Evolutionary conservation across 805 yeast species (phyloP).

Genomic region (Schwanniomyces vanrijiae): DNA sequence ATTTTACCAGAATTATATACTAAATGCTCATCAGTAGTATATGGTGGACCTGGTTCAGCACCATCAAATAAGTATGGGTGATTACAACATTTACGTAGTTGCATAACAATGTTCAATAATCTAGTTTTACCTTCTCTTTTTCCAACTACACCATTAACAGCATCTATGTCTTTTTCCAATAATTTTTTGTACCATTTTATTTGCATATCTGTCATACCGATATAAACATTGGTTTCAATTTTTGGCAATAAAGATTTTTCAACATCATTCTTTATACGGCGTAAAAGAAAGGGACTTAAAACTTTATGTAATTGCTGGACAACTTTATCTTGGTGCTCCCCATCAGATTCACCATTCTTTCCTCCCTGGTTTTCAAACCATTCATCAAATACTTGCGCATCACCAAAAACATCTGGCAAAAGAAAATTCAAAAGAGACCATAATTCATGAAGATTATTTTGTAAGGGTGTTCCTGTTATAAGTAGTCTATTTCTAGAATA

Average conservation of each 20-base stretch:
- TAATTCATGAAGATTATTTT: conserved; percentile 89
- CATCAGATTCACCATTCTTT: conserved; percentile 39
- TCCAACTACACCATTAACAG: conserved; percentile 94
- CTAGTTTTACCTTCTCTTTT: conserved; percentile 92
- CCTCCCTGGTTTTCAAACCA: conserved; percentile 71
- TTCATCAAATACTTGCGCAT: conserved; percentile 83
- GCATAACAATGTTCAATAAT: conserved; percentile 92
- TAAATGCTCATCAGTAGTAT: conserved; percentile 91
- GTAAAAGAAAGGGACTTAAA: conserved; percentile 78
- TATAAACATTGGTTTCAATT: conserved; percentile 83
- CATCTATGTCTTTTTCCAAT: conserved; percentile 90
- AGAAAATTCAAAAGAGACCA: conserved; percentile 94
- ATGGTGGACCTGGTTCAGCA: conserved; percentile 99
- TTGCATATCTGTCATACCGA: conserved; percentile 97
- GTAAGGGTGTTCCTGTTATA: conserved; percentile 95
- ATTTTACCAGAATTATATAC: conserved; percentile 89
- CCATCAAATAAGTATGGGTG: conserved; percentile 97
- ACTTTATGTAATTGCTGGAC: conserved; percentile 88
- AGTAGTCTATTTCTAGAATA: conserved; percentile 81
- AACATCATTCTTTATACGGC: conserved; percentile 91
- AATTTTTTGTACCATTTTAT: conserved; percentile 85
- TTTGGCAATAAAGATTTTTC: conserved; percentile 89
- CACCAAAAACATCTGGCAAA: conserved; percentile 93
- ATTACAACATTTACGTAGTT: conserved; percentile 91
- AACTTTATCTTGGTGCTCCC: conserved; percentile 65